These are phyloP conservation scores for Lodderomyces beijingensis DNA, from an alignment of 1,139 yeast species.

Conservation along the genomic window DNA sequence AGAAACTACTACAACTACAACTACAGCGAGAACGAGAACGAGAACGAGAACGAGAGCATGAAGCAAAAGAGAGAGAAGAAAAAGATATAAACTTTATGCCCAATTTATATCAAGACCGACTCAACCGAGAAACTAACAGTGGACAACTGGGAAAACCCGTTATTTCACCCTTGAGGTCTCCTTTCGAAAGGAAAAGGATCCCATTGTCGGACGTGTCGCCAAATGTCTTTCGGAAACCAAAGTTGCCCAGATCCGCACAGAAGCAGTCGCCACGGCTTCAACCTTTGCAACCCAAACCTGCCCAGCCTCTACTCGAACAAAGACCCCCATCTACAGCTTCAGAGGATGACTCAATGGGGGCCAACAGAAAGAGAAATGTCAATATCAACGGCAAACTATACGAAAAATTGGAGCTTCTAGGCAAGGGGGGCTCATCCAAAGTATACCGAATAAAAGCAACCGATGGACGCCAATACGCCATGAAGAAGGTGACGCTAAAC, in stretches of 20 bases:
- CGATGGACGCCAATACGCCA: constrained; percentile 62
- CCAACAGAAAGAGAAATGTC: constrained; percentile 21
- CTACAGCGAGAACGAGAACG: neutral
- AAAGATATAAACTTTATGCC: neutral
- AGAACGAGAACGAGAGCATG: constrained; percentile 6
- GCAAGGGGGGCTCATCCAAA: constrained; percentile 91
- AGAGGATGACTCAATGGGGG: neutral
- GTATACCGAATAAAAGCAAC: constrained; percentile 75
- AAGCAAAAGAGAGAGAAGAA: constrained; percentile 19
- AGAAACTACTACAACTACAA: neutral
- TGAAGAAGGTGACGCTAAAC: constrained; percentile 78
- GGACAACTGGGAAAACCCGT: neutral
- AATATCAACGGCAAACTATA: constrained; percentile 57
- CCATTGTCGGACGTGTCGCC: constrained; percentile 14
- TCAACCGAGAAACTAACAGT: too few species aligned
- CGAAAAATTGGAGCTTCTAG: constrained; percentile 74
- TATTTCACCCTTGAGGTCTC: constrained; percentile 6
- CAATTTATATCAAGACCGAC: constrained; percentile 1
- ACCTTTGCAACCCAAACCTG: neutral
- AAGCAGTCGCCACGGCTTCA: neutral
- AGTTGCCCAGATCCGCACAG: constrained; percentile 9
- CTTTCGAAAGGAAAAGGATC: constrained; percentile 9
- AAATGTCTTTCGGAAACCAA: constrained; percentile 17
- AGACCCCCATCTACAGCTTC: neutral
- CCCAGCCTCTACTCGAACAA: neutral